Conservation (phyloP, 805 yeast genomes). For the Candida odintsovae region DNA sequence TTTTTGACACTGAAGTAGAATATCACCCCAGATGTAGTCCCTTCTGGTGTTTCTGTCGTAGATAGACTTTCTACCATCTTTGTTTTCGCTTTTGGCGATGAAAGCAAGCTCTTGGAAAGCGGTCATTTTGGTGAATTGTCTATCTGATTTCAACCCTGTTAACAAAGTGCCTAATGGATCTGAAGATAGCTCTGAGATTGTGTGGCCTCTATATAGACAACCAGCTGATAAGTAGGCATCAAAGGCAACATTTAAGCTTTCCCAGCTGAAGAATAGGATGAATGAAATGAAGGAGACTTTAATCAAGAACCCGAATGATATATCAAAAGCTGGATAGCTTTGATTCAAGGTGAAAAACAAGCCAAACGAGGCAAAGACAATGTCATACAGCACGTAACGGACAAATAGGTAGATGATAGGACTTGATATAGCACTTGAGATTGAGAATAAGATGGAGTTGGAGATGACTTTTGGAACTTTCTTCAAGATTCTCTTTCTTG, state of each 20-base stretch:
- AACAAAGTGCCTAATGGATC: conserved; percentile 60
- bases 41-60: conserved; percentile 44
- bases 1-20: conserved; percentile 54
- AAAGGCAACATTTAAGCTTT: conserved; percentile 49
- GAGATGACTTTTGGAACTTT: conserved; percentile 29
- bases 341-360: conserved; percentile 32
- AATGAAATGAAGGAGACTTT: conserved; percentile 30
- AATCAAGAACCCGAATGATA: conserved; percentile 27
- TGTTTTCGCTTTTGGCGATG: conserved; percentile 45
- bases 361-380: conserved; percentile 26
- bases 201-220: conserved; percentile 60
- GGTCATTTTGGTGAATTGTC: conserved; percentile 47
- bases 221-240: conserved; percentile 67
- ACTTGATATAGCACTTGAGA: conserved; percentile 15
- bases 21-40: conserved; percentile 49
- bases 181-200: conserved; percentile 51
- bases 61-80: conserved; percentile 44
- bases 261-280: conserved; percentile 42
- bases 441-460: conserved; percentile 31
- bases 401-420: conserved; percentile 32
- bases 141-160: conserved; percentile 52
- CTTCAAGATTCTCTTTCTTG: conserved; percentile 27
- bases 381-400: conserved; percentile 38
- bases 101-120: conserved; percentile 75
- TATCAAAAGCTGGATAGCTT: conserved; percentile 33